These are phyloP conservation scores for Salvia splendens DNA, from an alignment of 257 asterid genomes.

Conservation along the genomic window DNA sequence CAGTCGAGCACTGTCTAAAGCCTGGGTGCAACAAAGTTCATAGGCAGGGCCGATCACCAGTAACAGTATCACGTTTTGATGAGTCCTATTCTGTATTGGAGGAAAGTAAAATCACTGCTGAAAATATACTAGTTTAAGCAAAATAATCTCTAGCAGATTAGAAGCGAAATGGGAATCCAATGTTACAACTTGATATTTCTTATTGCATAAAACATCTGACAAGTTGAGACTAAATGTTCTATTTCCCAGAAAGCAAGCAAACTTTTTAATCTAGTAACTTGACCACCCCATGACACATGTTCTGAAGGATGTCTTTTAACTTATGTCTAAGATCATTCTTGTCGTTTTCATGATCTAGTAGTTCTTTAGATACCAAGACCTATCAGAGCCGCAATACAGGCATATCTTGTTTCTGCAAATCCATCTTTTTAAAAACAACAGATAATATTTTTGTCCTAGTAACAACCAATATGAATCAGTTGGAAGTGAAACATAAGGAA, in stretches of 20 bases:
- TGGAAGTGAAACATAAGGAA: conserved; percentile 20
- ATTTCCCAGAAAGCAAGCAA: conserved; percentile 8
- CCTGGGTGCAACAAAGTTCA: background rate
- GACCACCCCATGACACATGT: background rate
- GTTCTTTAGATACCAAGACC: background rate
- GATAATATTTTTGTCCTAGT: background rate
- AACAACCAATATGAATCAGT: conserved; percentile 3
- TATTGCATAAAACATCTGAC: background rate
- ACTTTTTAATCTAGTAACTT: background rate
- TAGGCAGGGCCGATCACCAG: background rate
- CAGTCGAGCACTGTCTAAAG: conserved; percentile 9
- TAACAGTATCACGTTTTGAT: background rate
- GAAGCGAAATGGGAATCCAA: background rate
- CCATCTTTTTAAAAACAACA: background rate
- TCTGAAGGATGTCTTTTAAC: background rate
- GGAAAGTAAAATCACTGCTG: background rate
- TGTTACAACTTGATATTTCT: background rate
- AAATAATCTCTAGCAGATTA: background rate
- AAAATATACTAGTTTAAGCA: background rate
- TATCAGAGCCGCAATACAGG: conserved; percentile 7
- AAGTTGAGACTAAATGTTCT: background rate
- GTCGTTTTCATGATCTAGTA: background rate
- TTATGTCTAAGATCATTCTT: conserved; percentile 7
- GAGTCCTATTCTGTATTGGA: conserved; percentile 4
- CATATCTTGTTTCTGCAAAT: conserved; percentile 2